Percentiles rank a stretch among this genome's conserved stretches.
phyloP scores from a whole-genome alignment of 176 grass and related monocot genomes.

The Pharus latifolius region DNA sequence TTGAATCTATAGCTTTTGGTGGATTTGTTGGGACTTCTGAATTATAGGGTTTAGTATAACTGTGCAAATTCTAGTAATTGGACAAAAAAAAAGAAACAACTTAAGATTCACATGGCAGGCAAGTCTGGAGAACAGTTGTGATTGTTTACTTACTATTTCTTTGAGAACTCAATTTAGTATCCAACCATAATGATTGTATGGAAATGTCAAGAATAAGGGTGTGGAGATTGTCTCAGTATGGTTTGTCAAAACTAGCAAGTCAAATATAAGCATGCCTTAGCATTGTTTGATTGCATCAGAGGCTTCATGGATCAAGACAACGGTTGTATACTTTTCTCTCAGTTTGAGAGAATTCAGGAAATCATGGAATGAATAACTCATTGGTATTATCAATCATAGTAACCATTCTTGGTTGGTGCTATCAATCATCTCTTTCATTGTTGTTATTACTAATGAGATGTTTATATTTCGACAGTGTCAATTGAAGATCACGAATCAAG shows the following conservation, averaged over 20 bases:
- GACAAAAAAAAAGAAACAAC: too few relatives aligned
- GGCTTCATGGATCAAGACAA: not conserved
- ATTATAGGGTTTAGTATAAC: too few relatives aligned
- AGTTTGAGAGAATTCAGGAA: not conserved
- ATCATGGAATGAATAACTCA: not conserved
- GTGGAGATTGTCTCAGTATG: not conserved
- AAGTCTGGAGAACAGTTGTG: too few relatives aligned
- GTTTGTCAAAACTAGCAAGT: not conserved
- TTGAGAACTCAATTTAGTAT: not conserved
- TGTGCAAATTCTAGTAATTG: too few relatives aligned
- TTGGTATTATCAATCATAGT: not conserved
- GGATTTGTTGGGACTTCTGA: too few relatives aligned
- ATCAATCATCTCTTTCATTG: not conserved
- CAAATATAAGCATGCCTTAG: too few relatives aligned
- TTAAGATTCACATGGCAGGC: too few relatives aligned
- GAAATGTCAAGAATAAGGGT: not conserved
- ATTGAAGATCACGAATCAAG: conserved; percentile 28
- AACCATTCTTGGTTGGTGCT: not conserved
- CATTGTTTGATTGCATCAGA: not conserved
- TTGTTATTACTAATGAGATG: conserved; percentile 1
- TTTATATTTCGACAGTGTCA: conserved; percentile 23
- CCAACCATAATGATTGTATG: not conserved
- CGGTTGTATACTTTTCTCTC: not conserved
- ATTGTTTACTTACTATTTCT: not conserved
- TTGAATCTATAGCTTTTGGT: too few relatives aligned